These are phyloP conservation scores for Camelina laxa DNA, from an alignment of 345 rosid species.

Conservation along the genomic window DNA sequence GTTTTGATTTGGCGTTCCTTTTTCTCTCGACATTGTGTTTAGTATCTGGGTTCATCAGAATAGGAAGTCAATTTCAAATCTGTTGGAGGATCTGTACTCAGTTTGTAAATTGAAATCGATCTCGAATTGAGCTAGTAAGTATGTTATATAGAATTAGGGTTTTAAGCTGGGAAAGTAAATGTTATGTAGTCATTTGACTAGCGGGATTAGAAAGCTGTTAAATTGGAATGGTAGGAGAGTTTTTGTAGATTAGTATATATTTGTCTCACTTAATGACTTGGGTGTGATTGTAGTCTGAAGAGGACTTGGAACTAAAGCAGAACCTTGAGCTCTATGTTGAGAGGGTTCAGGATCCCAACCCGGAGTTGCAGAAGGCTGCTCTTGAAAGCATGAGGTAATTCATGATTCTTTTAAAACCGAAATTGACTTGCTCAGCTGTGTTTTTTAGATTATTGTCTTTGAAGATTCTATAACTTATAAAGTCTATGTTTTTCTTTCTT, in stretches of 20 bases:
- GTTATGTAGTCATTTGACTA: neutral
- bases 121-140: neutral
- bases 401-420: neutral
- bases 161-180: neutral
- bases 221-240: neutral
- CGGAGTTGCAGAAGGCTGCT: constrained; percentile 82
- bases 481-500: neutral
- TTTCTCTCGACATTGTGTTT: neutral
- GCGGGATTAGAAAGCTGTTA: neutral
- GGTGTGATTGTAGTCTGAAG: constrained; percentile 71
- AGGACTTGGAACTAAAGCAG: constrained; percentile 88
- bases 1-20: neutral
- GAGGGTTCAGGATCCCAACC: constrained; percentile 88
- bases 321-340: constrained; percentile 92
- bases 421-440: neutral
- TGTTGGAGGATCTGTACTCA: neutral
- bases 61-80: neutral
- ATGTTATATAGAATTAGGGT: constrained; percentile 3
- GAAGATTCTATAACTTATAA: neutral
- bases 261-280: neutral
- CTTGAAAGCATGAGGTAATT: constrained; percentile 93
- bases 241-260: constrained; percentile 5
- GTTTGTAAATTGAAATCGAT: neutral
- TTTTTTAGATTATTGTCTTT: neutral
- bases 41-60: neutral